These are phyloP conservation scores for Hyphopichia buzzinii DNA, from an alignment of 1,139 yeast genomes.

Conservation along the genomic window DNA sequence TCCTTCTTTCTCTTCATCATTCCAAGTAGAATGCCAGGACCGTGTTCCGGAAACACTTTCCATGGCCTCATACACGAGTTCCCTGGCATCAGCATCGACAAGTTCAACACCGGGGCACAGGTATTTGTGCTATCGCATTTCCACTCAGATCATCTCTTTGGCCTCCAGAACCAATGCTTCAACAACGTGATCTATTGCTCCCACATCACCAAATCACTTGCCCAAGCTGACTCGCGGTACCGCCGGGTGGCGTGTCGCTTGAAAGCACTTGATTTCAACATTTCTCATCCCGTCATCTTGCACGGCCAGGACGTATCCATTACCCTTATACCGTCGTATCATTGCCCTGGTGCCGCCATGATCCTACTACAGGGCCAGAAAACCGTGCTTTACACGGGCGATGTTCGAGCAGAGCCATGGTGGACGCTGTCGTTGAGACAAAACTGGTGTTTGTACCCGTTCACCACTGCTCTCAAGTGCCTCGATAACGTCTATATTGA, in stretches of 20 bases:
- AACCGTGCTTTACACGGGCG: conserved; percentile 56
- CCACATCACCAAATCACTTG: conserved; percentile 38
- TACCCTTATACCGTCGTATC: conserved; percentile 45
- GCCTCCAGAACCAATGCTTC: conserved; percentile 41
- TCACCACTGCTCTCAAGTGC: conserved; percentile 27
- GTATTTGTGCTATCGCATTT: conserved; percentile 49
- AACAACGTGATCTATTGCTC: conserved; percentile 51
- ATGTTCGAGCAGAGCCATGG: conserved; percentile 57
- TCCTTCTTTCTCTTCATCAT: no score
- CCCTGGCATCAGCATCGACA: conserved; percentile 41
- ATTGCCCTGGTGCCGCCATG: conserved; percentile 66
- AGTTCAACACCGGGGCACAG: conserved; percentile 31
- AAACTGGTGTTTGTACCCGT: conserved; percentile 45
- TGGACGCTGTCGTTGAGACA: conserved; percentile 40
- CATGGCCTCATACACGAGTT: conserved; percentile 32
- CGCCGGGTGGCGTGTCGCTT: conserved; percentile 20
- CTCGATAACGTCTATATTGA: conserved; percentile 55
- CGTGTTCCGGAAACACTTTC: conserved; percentile 21
- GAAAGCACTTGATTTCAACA: conserved; percentile 21
- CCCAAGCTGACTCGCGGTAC: conserved; percentile 24
- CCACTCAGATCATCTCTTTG: conserved; percentile 57
- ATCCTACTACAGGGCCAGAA: conserved; percentile 42
- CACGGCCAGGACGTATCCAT: conserved; percentile 14
- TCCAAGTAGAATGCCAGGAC: no score
- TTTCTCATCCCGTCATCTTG: conserved; percentile 18